phyloP scores from a whole-genome alignment of 2,329 filamentous ascomycete species.

The Sarocladium oryzae region DNA sequence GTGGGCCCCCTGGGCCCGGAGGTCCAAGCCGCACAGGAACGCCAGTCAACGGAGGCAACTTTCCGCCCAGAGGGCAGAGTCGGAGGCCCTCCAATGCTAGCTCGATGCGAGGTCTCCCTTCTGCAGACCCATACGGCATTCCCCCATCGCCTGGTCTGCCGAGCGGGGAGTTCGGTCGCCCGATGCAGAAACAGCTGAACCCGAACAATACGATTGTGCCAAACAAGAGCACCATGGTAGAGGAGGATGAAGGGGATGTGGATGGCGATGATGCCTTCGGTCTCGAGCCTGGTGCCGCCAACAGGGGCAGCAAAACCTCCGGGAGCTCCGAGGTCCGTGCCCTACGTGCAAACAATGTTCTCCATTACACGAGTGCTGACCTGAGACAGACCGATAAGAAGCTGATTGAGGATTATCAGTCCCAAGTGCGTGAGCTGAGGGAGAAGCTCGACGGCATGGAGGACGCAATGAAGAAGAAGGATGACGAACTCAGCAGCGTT shows the following conservation, averaged over 20 bases:
- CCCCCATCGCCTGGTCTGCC: constrained; percentile 54
- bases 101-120: constrained; percentile 46
- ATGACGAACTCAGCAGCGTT: constrained; percentile 58
- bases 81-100: constrained; percentile 56
- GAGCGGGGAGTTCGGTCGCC: constrained; percentile 63
- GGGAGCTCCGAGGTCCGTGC: constrained; percentile 34
- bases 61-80: constrained; percentile 44
- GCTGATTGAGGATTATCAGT: constrained; percentile 71
- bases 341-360: background rate
- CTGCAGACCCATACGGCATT: constrained; percentile 41
- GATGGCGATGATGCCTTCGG: constrained; percentile 57
- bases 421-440: constrained; percentile 67
- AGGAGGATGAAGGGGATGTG: constrained; percentile 74
- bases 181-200: constrained; percentile 74
- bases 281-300: constrained; percentile 20
- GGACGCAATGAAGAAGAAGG: constrained; percentile 60
- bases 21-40: constrained; percentile 55
- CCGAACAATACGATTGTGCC: constrained; percentile 95
- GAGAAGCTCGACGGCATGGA: constrained; percentile 70
- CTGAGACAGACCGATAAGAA: constrained; percentile 55
- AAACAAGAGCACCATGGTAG: constrained; percentile 95
- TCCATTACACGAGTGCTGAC: background rate
- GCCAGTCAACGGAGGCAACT: constrained; percentile 51
- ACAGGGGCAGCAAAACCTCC: constrained; percentile 24
- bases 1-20: constrained; percentile 23